These are phyloP conservation scores for Evernia prunastri DNA, from an alignment of 495 filamentous ascomycete species.

Conservation along the genomic window DNA sequence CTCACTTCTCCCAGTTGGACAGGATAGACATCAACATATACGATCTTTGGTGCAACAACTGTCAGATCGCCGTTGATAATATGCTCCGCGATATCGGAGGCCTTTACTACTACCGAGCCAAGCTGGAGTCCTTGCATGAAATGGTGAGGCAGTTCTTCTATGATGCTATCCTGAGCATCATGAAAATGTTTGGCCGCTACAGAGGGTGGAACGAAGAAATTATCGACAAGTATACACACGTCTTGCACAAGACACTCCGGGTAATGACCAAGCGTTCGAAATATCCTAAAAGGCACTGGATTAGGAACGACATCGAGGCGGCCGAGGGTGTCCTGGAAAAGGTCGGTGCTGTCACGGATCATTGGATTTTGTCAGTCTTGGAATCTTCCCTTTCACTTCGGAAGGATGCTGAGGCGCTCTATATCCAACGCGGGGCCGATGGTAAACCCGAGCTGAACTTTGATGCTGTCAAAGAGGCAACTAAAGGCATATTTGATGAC, in stretches of 20 bases:
- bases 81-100: constrained; percentile 22
- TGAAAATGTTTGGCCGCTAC: constrained; percentile 4
- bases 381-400: constrained; percentile 17
- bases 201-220: constrained; percentile 17
- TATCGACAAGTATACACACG: constrained; percentile 9
- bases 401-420: constrained; percentile 9
- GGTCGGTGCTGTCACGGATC: constrained; percentile 12
- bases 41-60: constrained; percentile 20
- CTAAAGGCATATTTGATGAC: constrained; percentile 20
- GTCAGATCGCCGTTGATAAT: constrained; percentile 14
- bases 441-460: constrained; percentile 19
- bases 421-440: constrained; percentile 17
- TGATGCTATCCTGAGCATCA: constrained; percentile 6
- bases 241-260: constrained; percentile 7
- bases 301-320: constrained; percentile 10
- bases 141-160: constrained; percentile 16
- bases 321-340: constrained; percentile 10
- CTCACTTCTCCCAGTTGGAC: constrained; percentile 13
- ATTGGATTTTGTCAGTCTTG: constrained; percentile 16
- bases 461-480: constrained; percentile 18
- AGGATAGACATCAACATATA: constrained; percentile 20
- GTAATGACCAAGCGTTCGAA: constrained; percentile 13
- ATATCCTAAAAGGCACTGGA: constrained; percentile 21
- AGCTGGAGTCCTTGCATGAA: constrained; percentile 16
- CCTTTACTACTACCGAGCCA: constrained; percentile 15